Percentiles rank a stretch among this genome's conserved stretches.
phyloP scores from a whole-genome alignment of 768 basidiomycete species.

The Mycena epipterygia region DNA sequence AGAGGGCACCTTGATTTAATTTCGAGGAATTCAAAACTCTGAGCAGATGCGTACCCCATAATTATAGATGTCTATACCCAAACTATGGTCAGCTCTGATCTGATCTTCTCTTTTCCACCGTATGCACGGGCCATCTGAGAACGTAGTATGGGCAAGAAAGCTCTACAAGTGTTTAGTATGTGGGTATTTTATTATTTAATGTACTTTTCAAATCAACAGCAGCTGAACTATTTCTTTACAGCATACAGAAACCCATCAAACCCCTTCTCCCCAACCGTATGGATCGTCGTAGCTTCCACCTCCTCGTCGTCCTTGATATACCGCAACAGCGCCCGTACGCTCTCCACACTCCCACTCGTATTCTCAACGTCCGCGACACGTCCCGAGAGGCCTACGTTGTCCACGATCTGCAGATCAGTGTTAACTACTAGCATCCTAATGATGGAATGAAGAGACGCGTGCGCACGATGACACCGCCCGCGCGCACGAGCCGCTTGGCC shows the following conservation, averaged over 20 bases:
- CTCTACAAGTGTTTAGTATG: too few species aligned
- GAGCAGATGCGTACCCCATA: too few species aligned
- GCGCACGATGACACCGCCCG: conserved; percentile 60
- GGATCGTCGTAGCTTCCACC: conserved; percentile 48
- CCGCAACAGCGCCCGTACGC: conserved; percentile 50
- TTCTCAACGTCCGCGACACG: conserved; percentile 44
- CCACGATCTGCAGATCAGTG: conserved; percentile 48
- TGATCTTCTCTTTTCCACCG: too few species aligned
- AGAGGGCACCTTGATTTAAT: too few species aligned
- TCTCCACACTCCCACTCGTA: conserved; percentile 39
- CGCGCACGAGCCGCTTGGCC: conserved; percentile 57
- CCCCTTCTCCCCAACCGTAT: conserved; percentile 48
- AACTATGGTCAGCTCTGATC: too few species aligned
- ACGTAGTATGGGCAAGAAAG: too few species aligned
- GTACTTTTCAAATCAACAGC: too few species aligned
- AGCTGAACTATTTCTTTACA: conserved; percentile 22
- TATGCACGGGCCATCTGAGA: too few species aligned
- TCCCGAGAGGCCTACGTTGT: conserved; percentile 56
- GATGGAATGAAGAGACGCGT: background rate
- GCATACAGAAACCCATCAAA: conserved; percentile 52
- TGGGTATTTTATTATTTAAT: too few species aligned
- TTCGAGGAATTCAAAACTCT: too few species aligned
- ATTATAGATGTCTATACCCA: too few species aligned
- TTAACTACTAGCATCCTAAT: background rate
- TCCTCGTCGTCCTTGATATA: conserved; percentile 52